Base-by-base conservation (phyloP, 805 yeast genomes). In the Kodamaea kaohsiungensis region DNA sequence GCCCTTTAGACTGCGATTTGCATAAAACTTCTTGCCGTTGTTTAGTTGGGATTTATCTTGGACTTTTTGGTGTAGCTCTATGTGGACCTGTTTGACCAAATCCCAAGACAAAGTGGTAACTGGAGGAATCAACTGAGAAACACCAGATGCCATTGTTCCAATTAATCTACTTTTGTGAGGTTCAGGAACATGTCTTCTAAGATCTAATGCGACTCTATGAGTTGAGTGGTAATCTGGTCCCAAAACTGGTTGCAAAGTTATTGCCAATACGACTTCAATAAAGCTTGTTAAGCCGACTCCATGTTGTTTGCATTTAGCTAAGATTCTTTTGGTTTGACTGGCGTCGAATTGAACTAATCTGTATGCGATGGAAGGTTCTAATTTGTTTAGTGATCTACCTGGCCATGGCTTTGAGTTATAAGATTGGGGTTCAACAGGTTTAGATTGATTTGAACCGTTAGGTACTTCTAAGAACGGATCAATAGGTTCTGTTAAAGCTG, bases 141-240 rank as follows among this genome's bases (percentile, higher is more conserved):
- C 54, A 0, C 78, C 78, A 47, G 64, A 57, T 2, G 78, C 75
- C 54, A 58, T 61, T 25, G 68, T 65, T 1, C 77, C 78, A 51
- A 72, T 52, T 27, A 69, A 53, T 51, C 65, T 66, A 18, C 53
- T 56, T 2, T 53, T 55, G 2, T 63, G 57, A 7, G 35, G 16
- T 5, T 51, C 59, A 0, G 58, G 51, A 10, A 61, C 56, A 51
- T 65, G 66, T 39, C 75, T 59, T 39, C 78, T 58, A 43, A 75
- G 58, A 1, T 77, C 65, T 53, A 75, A 60, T 10, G 78, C 78
- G 9, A 69, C 64, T 39, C 60, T 61, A 49, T 61, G 61, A 33
- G 66, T 53, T 7, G 67, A 54, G 53, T 70, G 65, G 48, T 60
- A 56, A 2, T 59, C 35, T 22, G 62, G 53, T 0, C 73, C 72